Percentiles rank a stretch among this genome's conserved stretches.
phyloP scores from a whole-genome alignment of 2,329 filamentous ascomycete genomes.

The Falciphora oryzae region DNA sequence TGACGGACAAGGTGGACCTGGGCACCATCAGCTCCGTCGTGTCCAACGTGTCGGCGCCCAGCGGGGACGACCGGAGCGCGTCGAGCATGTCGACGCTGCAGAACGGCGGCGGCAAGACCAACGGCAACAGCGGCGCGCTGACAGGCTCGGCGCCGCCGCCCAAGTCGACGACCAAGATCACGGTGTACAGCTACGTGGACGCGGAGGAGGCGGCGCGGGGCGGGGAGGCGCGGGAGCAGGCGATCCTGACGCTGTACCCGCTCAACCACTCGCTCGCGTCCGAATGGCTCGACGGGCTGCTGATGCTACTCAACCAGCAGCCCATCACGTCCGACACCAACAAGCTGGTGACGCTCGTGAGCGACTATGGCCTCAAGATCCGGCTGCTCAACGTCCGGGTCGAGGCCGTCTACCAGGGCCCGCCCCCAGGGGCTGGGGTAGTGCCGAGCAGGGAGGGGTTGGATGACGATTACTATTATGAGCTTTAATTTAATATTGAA shows the following conservation, averaged over 20 bases:
- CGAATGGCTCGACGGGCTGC: constrained; percentile 91
- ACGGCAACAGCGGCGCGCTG: constrained; percentile 9
- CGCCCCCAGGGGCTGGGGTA: constrained; percentile 61
- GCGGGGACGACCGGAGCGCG: constrained; percentile 42
- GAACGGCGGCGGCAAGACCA: constrained; percentile 16
- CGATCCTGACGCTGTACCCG: constrained; percentile 79
- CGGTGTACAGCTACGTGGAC: constrained; percentile 69
- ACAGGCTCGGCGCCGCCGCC: constrained; percentile 13
- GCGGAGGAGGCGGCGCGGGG: constrained; percentile 30
- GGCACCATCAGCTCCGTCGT: constrained; percentile 86
- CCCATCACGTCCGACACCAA: constrained; percentile 97
- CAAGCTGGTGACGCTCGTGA: constrained; percentile 78
- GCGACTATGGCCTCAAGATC: constrained; percentile 89
- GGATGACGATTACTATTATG: constrained; percentile 92
- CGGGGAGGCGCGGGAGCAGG: constrained; percentile 51
- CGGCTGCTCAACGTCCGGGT: constrained; percentile 84
- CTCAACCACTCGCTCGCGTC: constrained; percentile 76
- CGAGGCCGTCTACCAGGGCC: constrained; percentile 67
- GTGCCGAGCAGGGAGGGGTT: constrained; percentile 79
- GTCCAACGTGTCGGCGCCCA: constrained; percentile 75
- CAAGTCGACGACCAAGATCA: constrained; percentile 74
- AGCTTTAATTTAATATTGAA: constrained; percentile 52
- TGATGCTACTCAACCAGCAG: constrained; percentile 91
- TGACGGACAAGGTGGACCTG: constrained; percentile 81
- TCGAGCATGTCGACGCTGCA: constrained; percentile 37